Evolutionary conservation across 306 rosid genomes (phyloP), one percentile per base, ranked within the genome.

Genomic region (Rubus idaeus): DNA sequence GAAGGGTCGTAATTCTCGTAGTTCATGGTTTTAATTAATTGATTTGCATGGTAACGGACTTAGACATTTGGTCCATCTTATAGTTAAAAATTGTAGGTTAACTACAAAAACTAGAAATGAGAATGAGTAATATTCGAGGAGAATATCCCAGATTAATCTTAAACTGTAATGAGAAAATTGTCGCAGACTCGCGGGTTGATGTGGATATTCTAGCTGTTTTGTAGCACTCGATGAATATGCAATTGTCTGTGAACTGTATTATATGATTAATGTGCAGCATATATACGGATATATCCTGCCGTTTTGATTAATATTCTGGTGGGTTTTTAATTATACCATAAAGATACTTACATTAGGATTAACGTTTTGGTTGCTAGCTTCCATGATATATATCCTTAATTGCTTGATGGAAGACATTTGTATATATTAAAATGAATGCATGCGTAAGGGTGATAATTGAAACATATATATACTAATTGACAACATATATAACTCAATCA

Each of bases 1-100:
- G 78, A 89, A 0, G 90, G 97, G 42, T 91, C 95, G 42, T 90
- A 94, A 55, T 94, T 94, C 83, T 91, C 93, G 76, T 70, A 87
- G 49, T 78, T 77, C 96, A 83, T 93, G 68, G 47, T 42, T 60
- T 49, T 40, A n/a, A 44, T 18, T 41, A 3, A 5, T 26, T 26
- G 45, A 67, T 39, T n/a, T 57, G 14, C 3, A 7, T 61, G 55
- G 45, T 9, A 51, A 64, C n/a, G 3, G 71, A 55, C 21, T 30
- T 71, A 16, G 21, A 41, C 0, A 40, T 66, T 8, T 5, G 10
- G 5, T 17, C 3, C 70, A 44, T 80, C 80, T 80, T 82, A 90
- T 86, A 88, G 79, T 68, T 1, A 0, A 26, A 5, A 1, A 2
- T 8, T 47, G 5, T 61, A 2, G 20, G 3, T 78, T 50, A 82